Base-by-base conservation (phyloP, 805 yeast species). In the Clavispora fructus region DNA sequence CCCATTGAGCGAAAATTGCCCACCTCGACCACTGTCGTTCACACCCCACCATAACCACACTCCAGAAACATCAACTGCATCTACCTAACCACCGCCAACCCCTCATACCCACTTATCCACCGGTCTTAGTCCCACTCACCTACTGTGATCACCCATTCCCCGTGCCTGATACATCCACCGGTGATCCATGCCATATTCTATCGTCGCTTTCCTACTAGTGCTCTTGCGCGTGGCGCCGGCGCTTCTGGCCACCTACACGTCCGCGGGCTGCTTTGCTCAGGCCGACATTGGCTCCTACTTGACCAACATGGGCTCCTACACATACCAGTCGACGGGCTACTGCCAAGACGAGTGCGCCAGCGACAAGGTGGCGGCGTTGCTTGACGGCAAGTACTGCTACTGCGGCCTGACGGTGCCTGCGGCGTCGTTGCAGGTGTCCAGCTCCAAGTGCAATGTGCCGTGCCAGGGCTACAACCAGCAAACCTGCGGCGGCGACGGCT, bases 391-490 rank as follows among this genome's bases (percentile, higher is more conserved):
- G 25, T 61, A 63, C 16, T 87, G 95, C 62, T 85, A 76, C 57
- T 87, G 95, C 63, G 92, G 92, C 26, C 66, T 74, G 55, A 50
- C 67, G 1, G 58, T 71, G 3, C 72, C 80, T 4, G 45, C 63
- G 7, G 28, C 50, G 19, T 39, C 49, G 16, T 41, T 50, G 29
- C 14, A 50, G 35, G 55, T 49, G 16, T 47, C 43, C 28, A 38
- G 42, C 39, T 39, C 48, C 40, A 56, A 57, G 29, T 61, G 65
- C 45, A 48, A 58, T 37, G 48, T 50, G 25, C 43, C 52, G 4
- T 88, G 96, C 64, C 61, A 59, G 17, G 95, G 89, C n/a, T 88
- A 75, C 63, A 77, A 79, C 9, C 39, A 53, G 3, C 85, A 83
- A 45, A 66, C 50, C 9, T 87, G 96, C 64, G 86, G 85, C 29